Base-by-base conservation (phyloP, 2,329 filamentous ascomycete species). In the Hawksworthiomyces lignivorus region DNA sequence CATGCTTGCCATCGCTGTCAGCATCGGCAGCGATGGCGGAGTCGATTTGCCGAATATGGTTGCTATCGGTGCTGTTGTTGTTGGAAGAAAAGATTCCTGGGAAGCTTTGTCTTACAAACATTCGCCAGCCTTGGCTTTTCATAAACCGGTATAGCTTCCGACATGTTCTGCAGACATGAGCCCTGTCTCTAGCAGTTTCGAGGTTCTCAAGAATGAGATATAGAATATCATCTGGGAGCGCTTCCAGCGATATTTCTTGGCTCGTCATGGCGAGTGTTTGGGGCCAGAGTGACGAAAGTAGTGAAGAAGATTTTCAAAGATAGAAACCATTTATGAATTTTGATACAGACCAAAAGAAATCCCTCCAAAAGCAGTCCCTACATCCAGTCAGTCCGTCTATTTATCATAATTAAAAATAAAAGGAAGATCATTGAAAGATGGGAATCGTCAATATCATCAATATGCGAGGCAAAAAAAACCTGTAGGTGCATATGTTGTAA, bases 191-290 rank as follows among this genome's bases (percentile, higher is more conserved):
- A 33, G 72, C 69, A 9, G 67, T 71, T 46, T 71, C 62, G 34
- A 77, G 53, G 47, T 69, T 56, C 22, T 62, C 58, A 37, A 75
- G 48, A 10, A 77, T 56, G 45, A 72, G 62, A 46, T 72, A 64
- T 15, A 76, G 48, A 41, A 76, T 56, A 45, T 77, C 73, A 50
- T 68, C 62, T 5, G 72, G 70, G 6, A 76, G 63, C 24, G 56
- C 56, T 43, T 61, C 59, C 45, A 75, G 59, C 8, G 44, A 34
- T 15, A 34, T 22, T 14, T 6, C 22, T n/a, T 30, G 17, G 19
- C 8, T 21, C 9, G n/a, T 15, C 38, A 38, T 34, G 33, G 32
- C 24, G 12, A 12, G 24, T 29, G 19, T 11, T n/a, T 4, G 17
- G 24, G 7, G 21, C 7, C 14, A 15, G 24, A 35, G 17, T 11